Conservation (phyloP, 176 grass and related monocot genomes). For the Carex pumila region DNA sequence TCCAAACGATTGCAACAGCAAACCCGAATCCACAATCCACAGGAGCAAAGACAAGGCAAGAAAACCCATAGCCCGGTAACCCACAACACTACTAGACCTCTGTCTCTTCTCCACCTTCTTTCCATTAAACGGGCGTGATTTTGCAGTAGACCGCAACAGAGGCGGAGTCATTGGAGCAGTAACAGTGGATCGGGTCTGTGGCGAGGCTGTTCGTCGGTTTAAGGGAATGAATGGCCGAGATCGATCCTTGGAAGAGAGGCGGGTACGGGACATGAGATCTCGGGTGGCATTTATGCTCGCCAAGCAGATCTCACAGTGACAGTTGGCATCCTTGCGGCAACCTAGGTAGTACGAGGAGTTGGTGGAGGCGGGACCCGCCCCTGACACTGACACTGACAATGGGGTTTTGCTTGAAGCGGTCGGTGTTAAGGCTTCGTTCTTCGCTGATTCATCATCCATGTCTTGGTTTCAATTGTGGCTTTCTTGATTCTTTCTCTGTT, state of each 20-base stretch:
- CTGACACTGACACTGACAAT: constrained; percentile 3
- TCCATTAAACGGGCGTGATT: constrained; percentile 20
- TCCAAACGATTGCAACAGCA: constrained; percentile 33
- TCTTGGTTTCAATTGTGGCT: background rate
- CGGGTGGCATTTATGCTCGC: constrained; percentile 87
- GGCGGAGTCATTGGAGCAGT: constrained; percentile 35
- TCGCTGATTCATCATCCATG: constrained; percentile 40
- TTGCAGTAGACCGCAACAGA: constrained; percentile 37
- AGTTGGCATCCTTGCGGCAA: constrained; percentile 87
- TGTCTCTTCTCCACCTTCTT: background rate
- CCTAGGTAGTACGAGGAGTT: constrained; percentile 48
- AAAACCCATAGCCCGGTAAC: constrained; percentile 24
- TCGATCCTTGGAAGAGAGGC: constrained; percentile 36
- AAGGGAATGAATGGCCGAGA: background rate
- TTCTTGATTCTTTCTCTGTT: background rate
- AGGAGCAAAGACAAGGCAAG: constrained; percentile 26
- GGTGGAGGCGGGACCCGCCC: constrained; percentile 21
- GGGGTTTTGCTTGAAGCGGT: constrained; percentile 14
- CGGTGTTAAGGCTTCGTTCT: background rate
- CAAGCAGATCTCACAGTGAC: constrained; percentile 79
- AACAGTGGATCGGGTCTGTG: background rate
- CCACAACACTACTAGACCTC: constrained; percentile 8
- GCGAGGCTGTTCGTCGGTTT: constrained; percentile 5
- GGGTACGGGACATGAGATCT: constrained; percentile 49
- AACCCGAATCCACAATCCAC: constrained; percentile 47